A percentile compares a stretch with the other conserved stretches of the same genome.
phyloP scores from a whole-genome alignment of 495 filamentous ascomycete genomes.

The Friedmanniomyces endolithicus region DNA sequence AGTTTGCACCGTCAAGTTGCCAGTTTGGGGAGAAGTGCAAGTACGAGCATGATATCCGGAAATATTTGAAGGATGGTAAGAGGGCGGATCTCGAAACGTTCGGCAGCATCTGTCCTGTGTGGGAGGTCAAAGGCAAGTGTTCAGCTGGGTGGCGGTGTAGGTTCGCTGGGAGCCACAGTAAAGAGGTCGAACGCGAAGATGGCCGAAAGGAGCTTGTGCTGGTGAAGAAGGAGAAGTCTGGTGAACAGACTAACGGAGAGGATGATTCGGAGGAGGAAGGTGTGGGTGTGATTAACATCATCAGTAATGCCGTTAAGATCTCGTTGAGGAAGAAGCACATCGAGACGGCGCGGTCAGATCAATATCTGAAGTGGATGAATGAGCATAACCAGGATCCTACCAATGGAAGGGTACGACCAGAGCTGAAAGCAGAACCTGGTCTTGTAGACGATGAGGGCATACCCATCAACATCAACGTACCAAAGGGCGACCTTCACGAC shows the following conservation, averaged over 20 bases:
- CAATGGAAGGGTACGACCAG: constrained; percentile 17
- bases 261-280: constrained; percentile 29
- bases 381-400: constrained; percentile 44
- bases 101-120: constrained; percentile 65
- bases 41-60: constrained; percentile 66
- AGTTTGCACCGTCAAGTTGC: constrained; percentile 65
- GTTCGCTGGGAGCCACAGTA: constrained; percentile 68
- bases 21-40: constrained; percentile 65
- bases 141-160: constrained; percentile 83
- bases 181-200: constrained; percentile 59
- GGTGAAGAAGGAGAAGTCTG: constrained; percentile 36
- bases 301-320: constrained; percentile 51
- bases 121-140: constrained; percentile 62
- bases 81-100: constrained; percentile 65
- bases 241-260: constrained; percentile 11
- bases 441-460: constrained; percentile 5
- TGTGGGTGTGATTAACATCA: constrained; percentile 63
- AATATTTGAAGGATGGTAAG: constrained; percentile 73
- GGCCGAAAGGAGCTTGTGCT: constrained; percentile 73
- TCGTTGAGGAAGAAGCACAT: constrained; percentile 55
- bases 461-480: constrained; percentile 27
- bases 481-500: constrained; percentile 38
- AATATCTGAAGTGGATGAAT: constrained; percentile 63
- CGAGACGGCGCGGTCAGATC: constrained; percentile 55
- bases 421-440: not conserved